phyloP scores from a whole-genome alignment of 2,329 filamentous ascomycete species.

The Zymoseptoria brevis region DNA sequence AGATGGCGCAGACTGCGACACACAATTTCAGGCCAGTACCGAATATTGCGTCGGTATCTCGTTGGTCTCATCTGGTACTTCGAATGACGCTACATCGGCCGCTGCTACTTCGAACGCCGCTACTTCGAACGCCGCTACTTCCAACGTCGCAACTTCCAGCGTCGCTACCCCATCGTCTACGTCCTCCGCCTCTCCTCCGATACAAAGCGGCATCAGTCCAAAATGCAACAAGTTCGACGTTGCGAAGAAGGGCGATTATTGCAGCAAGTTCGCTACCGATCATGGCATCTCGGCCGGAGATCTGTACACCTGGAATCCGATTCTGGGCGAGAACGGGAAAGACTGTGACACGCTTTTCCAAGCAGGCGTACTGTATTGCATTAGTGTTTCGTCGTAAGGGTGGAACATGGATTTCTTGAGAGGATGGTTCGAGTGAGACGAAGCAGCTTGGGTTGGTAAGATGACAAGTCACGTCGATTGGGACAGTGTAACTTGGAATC shows the following conservation, averaged over 20 bases:
- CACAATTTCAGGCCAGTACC: slow-evolving; percentile 9
- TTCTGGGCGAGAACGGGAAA: slow-evolving; percentile 17
- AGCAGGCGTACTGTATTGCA: slow-evolving; percentile 13
- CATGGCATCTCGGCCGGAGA: slow-evolving; percentile 20
- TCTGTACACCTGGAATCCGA: slow-evolving; percentile 27
- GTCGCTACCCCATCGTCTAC: slow-evolving; percentile 3
- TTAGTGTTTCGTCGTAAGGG: slow-evolving; percentile 3
- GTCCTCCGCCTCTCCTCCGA: slow-evolving; percentile 19
- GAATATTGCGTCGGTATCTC: slow-evolving; percentile 12
- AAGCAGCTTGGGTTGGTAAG: too few relatives aligned
- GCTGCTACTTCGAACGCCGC: not conserved
- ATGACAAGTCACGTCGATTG: too few relatives aligned
- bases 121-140: slow-evolving; percentile 1
- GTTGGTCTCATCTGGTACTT: slow-evolving; percentile 3
- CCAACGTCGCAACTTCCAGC: not conserved
- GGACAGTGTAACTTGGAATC: too few relatives aligned
- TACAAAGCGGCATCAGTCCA: slow-evolving; percentile 19
- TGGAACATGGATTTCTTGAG: too few relatives aligned
- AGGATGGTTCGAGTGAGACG: too few relatives aligned
- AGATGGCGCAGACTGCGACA: slow-evolving; percentile 10
- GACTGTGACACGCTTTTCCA: slow-evolving; percentile 13
- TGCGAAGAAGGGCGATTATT: slow-evolving; percentile 21
- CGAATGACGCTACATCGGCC: slow-evolving; percentile 7
- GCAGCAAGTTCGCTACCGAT: slow-evolving; percentile 19
- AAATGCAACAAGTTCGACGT: slow-evolving; percentile 24